Conservation (phyloP, 208 protist genomes). For the Leishmania gerbilli region DNA sequence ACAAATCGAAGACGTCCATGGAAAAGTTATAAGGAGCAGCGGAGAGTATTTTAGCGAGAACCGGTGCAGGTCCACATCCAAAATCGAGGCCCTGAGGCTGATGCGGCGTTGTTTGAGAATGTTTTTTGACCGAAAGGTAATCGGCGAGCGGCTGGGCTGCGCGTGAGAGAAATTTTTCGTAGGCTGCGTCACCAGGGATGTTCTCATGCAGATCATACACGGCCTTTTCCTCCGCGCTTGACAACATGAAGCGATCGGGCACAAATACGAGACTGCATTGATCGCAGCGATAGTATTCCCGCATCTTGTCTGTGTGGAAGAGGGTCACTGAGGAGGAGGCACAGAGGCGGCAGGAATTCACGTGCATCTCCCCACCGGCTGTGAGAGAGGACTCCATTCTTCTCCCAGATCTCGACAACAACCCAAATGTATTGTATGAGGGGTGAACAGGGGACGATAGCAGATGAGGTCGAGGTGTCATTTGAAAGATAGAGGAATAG, state of each 20-base stretch:
- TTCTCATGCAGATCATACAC: slow-evolving; percentile 64
- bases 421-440: neutral
- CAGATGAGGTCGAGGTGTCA: neutral
- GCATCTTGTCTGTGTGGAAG: slow-evolving; percentile 40
- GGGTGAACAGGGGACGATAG: neutral
- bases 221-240: slow-evolving; percentile 37
- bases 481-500: neutral
- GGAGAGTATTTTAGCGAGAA: slow-evolving; percentile 34
- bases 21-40: slow-evolving; percentile 16
- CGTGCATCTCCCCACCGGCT: neutral
- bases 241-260: slow-evolving; percentile 26
- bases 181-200: slow-evolving; percentile 29
- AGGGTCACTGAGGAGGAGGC: neutral
- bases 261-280: slow-evolving; percentile 52
- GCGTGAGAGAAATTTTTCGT: slow-evolving; percentile 43
- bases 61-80: slow-evolving; percentile 49
- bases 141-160: slow-evolving; percentile 34
- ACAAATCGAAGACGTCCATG: slow-evolving; percentile 50
- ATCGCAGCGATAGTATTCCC: slow-evolving; percentile 39
- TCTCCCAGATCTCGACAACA: neutral
- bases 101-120: neutral
- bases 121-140: slow-evolving; percentile 3
- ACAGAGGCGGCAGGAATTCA: slow-evolving; percentile 38
- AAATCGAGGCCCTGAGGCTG: slow-evolving; percentile 45
- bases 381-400: neutral